Percentiles rank a stretch among this genome's conserved stretches.
Conservation (phyloP, 805 yeast genomes). For the Kuraishia ogatae region DNA sequence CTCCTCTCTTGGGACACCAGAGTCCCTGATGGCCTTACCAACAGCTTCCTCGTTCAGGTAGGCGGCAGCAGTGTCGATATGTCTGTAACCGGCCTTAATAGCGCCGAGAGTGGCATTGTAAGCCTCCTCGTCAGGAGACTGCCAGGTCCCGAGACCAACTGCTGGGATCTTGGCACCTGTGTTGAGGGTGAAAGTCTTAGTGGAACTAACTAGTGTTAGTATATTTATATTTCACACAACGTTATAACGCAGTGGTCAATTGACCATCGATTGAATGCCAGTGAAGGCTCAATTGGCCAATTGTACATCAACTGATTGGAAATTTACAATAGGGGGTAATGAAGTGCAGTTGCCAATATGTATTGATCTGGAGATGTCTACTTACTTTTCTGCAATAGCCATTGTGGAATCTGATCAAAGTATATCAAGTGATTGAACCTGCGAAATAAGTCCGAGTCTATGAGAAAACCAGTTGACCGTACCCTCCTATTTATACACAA, state of each 20-base stretch:
- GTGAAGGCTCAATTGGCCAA: no score
- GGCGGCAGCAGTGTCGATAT: constrained; percentile 67
- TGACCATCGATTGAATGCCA: neutral
- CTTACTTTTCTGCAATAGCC: no score
- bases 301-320: no score
- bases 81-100: constrained; percentile 56
- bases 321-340: no score
- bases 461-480: neutral
- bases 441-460: no score
- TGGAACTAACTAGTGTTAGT: constrained; percentile 3
- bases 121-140: constrained; percentile 40
- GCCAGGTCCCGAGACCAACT: constrained; percentile 72
- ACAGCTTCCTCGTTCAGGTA: constrained; percentile 63
- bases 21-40: constrained; percentile 48
- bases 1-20: constrained; percentile 36
- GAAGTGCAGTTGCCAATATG: no score
- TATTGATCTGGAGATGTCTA: no score
- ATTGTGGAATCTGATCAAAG: no score
- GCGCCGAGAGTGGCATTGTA: constrained; percentile 51
- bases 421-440: no score
- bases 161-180: constrained; percentile 55
- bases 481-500: neutral
- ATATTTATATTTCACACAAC: no score
- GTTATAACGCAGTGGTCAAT: neutral
- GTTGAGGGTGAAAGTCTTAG: constrained; percentile 31